Evolutionary conservation across 176 grass and related monocot genomes (phyloP).

Genomic region (Hordeum marinum): DNA sequence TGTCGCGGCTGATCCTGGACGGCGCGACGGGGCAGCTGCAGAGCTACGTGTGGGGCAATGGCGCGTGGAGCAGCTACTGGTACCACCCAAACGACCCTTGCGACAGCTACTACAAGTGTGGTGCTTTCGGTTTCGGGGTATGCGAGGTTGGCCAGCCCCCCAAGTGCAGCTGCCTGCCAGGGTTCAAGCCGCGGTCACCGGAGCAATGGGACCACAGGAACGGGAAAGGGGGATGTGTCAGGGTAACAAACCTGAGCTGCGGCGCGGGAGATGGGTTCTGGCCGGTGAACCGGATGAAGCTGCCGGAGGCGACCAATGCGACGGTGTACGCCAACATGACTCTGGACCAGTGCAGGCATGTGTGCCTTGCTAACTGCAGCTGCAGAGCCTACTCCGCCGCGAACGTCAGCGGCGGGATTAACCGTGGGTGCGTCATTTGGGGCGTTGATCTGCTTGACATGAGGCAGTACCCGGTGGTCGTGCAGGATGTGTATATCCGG

Average conservation of each 20-base stretch:
- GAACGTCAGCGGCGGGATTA: conserved; percentile 18
- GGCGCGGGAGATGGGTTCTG: conserved; percentile 36
- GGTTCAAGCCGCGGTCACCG: conserved; percentile 35
- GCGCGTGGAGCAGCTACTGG: conserved; percentile 29
- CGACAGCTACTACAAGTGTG: conserved; percentile 35
- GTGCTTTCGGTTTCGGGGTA: conserved; percentile 23
- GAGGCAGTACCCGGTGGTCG: conserved; percentile 5
- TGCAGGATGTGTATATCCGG: neutral
- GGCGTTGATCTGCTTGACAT: conserved; percentile 50
- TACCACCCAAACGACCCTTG: conserved; percentile 33
- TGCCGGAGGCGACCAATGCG: conserved; percentile 40
- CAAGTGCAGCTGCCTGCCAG: conserved; percentile 33
- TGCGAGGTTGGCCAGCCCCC: conserved; percentile 17
- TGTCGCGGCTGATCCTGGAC: neutral
- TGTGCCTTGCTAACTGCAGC: conserved; percentile 33
- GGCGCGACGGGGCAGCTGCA: neutral
- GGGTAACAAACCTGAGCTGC: conserved; percentile 23
- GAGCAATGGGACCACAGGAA: conserved; percentile 27
- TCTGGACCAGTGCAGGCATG: conserved; percentile 26
- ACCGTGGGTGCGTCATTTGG: conserved; percentile 39
- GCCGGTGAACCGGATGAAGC: conserved; percentile 37
- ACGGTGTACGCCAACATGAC: conserved; percentile 21
- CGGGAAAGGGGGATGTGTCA: conserved; percentile 22
- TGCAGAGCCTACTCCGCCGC: conserved; percentile 40
- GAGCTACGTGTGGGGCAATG: neutral